Percentiles rank a stretch among this genome's conserved stretches.
phyloP scores from a whole-genome alignment of 1,284 basidiomycete species.

The Vanrija sp. region DNA sequence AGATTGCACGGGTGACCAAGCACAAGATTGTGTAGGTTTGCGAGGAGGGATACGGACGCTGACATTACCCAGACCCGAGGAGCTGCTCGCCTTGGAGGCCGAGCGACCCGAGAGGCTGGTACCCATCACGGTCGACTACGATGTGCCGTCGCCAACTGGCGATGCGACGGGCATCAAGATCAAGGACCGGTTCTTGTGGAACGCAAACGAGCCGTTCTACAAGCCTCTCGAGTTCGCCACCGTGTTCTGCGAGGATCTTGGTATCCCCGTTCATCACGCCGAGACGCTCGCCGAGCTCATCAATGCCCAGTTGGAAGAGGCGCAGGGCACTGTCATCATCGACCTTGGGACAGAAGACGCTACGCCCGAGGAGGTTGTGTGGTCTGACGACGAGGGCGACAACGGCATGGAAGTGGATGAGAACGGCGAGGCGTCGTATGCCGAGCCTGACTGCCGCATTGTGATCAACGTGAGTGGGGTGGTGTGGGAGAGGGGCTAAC shows the following conservation, averaged over 20 bases:
- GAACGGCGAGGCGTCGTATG: slow-evolving; percentile 51
- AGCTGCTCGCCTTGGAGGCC: slow-evolving; percentile 64
- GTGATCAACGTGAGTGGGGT: slow-evolving; percentile 70
- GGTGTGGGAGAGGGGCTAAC: not conserved
- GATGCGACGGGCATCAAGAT: slow-evolving; percentile 64
- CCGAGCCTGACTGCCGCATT: slow-evolving; percentile 78
- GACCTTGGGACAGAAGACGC: slow-evolving; percentile 42
- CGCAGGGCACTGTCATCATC: slow-evolving; percentile 72
- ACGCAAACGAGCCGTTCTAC: slow-evolving; percentile 68
- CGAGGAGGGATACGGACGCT: slow-evolving; percentile 2
- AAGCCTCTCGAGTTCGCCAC: slow-evolving; percentile 78
- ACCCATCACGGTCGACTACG: slow-evolving; percentile 90
- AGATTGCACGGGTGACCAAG: slow-evolving; percentile 58
- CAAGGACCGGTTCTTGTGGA: slow-evolving; percentile 96
- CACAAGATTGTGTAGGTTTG: slow-evolving; percentile 65
- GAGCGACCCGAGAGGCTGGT: slow-evolving; percentile 66
- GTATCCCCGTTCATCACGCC: slow-evolving; percentile 61
- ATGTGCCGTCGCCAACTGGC: slow-evolving; percentile 59
- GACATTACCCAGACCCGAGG: slow-evolving; percentile 55
- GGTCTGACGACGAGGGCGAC: slow-evolving; percentile 30
- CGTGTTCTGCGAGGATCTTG: slow-evolving; percentile 82
- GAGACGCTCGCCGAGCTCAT: slow-evolving; percentile 81
- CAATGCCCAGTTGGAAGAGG: slow-evolving; percentile 82
- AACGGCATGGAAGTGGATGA: slow-evolving; percentile 20
- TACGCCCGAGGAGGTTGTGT: slow-evolving; percentile 37